Evolutionary conservation across 805 yeast genomes (phyloP), one percentile per base, ranked within the genome.

Genomic region (Candida quercuum): DNA sequence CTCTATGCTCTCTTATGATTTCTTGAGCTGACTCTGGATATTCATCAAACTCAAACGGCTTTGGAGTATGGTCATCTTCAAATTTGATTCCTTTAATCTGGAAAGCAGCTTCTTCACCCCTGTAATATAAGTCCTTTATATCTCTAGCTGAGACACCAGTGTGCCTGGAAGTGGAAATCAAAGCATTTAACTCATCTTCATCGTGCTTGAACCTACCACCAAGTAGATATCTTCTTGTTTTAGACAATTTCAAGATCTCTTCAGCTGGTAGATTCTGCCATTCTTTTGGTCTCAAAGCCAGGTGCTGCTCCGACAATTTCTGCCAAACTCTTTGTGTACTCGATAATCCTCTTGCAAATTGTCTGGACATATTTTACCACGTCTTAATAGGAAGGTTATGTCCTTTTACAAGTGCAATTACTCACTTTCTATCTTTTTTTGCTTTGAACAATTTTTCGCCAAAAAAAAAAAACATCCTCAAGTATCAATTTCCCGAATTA

Each of bases 201-300:
- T 67, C 63, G 27, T 70, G 70, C 37, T 61, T 64, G 59, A 76
- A 77, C 26, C 65, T 54, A 10, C 71, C 65, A 8, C 82, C 85
- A 16, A 76, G 48, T n/a, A 63, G 62, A 13, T 67, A 65, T 42
- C 73, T 73, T 57, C 91, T 70, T 49, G 75, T 66, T 45, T 74
- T 66, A 55, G 76, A 84, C 42, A 84, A 65, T 41, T 72, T 72
- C 42, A 81, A 67, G 33, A 84, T 74, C 43, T 71, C 67, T 39
- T 77, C 76, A 13, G 84, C 72, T 12, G 86, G 81, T 40, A 81
- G 66, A 0, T 81, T 84, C 36, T 67, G 64, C 94, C 94, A 84
- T 37, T 73, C 69, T 39, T 74, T 75, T 3, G 94, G 94, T 38
- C 73, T 72, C 42, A 77, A 63, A 48, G 73, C 74, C 20, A 78